Base-by-base conservation (phyloP, 2,329 filamentous ascomycete genomes). In the Xylariaceae sp. region DNA sequence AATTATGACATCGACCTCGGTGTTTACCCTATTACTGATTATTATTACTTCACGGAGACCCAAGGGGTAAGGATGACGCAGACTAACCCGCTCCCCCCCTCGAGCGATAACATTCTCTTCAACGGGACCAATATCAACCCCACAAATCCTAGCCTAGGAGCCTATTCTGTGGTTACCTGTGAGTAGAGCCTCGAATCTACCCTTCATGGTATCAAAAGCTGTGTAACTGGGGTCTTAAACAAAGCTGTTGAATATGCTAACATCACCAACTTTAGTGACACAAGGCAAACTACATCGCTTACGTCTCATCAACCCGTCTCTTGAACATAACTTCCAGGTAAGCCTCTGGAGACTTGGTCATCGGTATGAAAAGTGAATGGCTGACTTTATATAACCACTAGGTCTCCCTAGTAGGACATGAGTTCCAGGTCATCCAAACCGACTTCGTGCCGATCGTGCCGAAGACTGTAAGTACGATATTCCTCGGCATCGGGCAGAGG, bases 1-100 rank as follows among this genome's bases (percentile, higher is more conserved):
- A 75, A 81, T 64, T 83, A 82, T 63, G 82, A 86, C 53, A 71
- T 79, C 36, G 83, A 86, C 61, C 74, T 84, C 0, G 83, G 82
- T 8, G 67, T 75, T 3, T 71, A 80, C 5, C 73, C 77, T 8
- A 71, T 85, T 21, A 78, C 74, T 9, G 82, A 85, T 65, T 84
- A 78, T 74, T 82, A 81, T 67, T 44, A 41, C 17, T 7, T 41
- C 21, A 33, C 33, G 9, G 41, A 52, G 17, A 28, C 50, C 12
- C 47, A 57, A 29, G 33, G 54, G 4, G 12, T 41, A 34, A 63
- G 53, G 31, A 53, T 64, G 53, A 53, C 62, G 2, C 50, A 58
- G 23, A 56, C 51, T 41, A 68, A 67, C 41, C 68, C 67, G 1
- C 45, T 63, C 0, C 63, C 70, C 4, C 74, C 74, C 2, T 44